Percentiles rank a stretch among this genome's conserved stretches.
Conservation (phyloP, 2,329 filamentous ascomycete genomes). For the Zymoseptoria crescenta region DNA sequence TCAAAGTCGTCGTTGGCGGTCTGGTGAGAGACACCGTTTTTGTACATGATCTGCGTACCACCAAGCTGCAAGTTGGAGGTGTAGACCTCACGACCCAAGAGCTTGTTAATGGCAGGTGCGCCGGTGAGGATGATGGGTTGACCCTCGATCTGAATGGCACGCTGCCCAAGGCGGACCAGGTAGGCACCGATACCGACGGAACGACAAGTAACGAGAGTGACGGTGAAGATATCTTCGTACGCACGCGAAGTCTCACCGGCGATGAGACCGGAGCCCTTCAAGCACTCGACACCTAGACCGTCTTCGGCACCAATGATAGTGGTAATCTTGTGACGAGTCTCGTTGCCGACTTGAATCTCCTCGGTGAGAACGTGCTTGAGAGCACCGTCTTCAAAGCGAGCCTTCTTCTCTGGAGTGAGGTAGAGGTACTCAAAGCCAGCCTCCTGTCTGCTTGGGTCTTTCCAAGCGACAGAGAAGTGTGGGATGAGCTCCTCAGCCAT, state of each 20-base stretch:
- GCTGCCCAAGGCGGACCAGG: conserved; percentile 93
- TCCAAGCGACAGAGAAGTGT: conserved; percentile 96
- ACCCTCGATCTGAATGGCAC: conserved; percentile 97
- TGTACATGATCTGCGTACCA: conserved; percentile 99
- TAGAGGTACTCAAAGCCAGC: conserved; percentile 96
- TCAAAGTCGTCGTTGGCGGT: conserved; percentile 96
- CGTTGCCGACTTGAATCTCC: conserved; percentile 73
- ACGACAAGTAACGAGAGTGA: conserved; percentile 93
- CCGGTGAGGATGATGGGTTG: conserved; percentile 98
- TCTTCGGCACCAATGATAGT: conserved; percentile 91
- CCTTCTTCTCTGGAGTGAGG: conserved; percentile 76
- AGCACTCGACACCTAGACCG: conserved; percentile 92
- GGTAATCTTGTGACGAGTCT: conserved; percentile 87
- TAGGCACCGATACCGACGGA: conserved; percentile 99
- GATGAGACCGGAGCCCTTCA: conserved; percentile 95
- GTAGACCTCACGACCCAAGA: conserved; percentile 95
- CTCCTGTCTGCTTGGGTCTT: conserved; percentile 71
- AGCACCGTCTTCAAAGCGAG: conserved; percentile 73
- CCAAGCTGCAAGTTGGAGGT: conserved; percentile 98
- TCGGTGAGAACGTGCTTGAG: conserved; percentile 78
- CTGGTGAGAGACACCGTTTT: conserved; percentile 98
- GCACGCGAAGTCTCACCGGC: conserved; percentile 93
- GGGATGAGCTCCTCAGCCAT: conserved; percentile 95
- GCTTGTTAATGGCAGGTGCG: conserved; percentile 94
- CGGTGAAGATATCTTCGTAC: conserved; percentile 98